Base-by-base conservation (phyloP, 1,139 yeast genomes). In the Candida sp. region DNA sequence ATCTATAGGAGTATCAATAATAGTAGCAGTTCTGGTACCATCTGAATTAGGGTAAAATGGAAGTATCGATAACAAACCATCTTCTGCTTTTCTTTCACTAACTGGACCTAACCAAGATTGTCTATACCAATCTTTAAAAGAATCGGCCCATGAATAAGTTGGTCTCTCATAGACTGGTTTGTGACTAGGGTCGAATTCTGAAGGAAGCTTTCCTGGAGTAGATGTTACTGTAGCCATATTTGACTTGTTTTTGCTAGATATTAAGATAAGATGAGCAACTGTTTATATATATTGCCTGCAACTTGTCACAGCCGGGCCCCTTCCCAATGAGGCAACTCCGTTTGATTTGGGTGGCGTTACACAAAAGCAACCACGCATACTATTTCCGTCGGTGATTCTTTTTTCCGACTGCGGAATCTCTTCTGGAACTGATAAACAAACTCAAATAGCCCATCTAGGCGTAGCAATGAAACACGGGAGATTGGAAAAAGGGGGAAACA, bases 11-110 rank as follows among this genome's bases (percentile, higher is more conserved):
- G 87, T 79, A 51, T 81, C 66, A 23, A 77, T 59, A 12, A 80
- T 58, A 22, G 65, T 53, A 1, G 85, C 82, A 7, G 50, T 51
- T 36, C 88, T 66, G 33, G 61, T 69, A 5, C 76, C 80, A 53
- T 79, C 82, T 0, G 75, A 53, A 27, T 68, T 62, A 0, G 91
- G 87, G 56, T 63, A 82, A 55, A 84, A 83, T 2, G 88, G 81
- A 12, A 84, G 61, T 33, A 65, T 57, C 6, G 82, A 72, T 38
- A 73, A 61, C 19, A 73, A 53, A n/a, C 58, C 55, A 7, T 49
- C 42, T 45, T 73, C 78, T 3, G 63, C 73, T 9, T 47, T 47
- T 22, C 49, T 51, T 51, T 71, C 74, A 5, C 62, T 45, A 43
- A 58, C 61, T 6, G 50, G 44, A 4, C 53, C 47, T 12, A 49